phyloP scores from a whole-genome alignment of 148 eudicot genomes.

The Pharnaceum exiguum region DNA sequence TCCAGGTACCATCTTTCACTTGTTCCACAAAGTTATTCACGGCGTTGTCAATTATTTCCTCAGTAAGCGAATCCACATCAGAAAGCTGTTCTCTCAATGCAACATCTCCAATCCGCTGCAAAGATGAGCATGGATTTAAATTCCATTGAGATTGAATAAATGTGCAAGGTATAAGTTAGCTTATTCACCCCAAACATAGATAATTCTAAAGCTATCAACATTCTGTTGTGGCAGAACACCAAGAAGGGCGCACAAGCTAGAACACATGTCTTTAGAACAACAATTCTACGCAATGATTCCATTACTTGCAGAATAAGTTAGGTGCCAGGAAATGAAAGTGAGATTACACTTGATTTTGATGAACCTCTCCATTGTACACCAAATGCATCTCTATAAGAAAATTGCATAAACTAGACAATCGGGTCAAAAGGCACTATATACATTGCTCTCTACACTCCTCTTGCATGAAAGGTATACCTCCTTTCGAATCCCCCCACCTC shows the following conservation, averaged over 20 bases:
- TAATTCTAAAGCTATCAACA: too few species aligned
- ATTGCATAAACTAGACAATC: not conserved
- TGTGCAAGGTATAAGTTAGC: too few species aligned
- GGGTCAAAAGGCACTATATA: not conserved
- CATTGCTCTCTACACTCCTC: not conserved
- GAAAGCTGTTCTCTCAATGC: conserved; percentile 66
- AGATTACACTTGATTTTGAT: not conserved
- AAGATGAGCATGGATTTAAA: not conserved
- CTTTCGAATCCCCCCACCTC: too few species aligned
- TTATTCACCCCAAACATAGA: too few species aligned
- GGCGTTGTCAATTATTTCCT: conserved; percentile 63
- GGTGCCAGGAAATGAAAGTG: too few species aligned
- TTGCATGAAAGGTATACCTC: not conserved
- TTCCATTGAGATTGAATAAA: too few species aligned
- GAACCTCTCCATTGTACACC: not conserved
- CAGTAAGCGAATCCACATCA: conserved; percentile 48
- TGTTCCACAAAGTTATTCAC: conserved; percentile 59
- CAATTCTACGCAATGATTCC: too few species aligned
- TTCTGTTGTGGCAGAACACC: too few species aligned
- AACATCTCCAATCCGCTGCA: conserved; percentile 59
- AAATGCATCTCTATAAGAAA: not conserved
- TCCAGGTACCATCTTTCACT: conserved; percentile 76
- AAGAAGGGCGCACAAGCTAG: too few species aligned
- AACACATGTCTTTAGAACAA: too few species aligned
- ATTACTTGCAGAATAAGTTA: too few species aligned